Conservation (phyloP, 495 filamentous ascomycete species). For the Hypoxylon perforatum region DNA sequence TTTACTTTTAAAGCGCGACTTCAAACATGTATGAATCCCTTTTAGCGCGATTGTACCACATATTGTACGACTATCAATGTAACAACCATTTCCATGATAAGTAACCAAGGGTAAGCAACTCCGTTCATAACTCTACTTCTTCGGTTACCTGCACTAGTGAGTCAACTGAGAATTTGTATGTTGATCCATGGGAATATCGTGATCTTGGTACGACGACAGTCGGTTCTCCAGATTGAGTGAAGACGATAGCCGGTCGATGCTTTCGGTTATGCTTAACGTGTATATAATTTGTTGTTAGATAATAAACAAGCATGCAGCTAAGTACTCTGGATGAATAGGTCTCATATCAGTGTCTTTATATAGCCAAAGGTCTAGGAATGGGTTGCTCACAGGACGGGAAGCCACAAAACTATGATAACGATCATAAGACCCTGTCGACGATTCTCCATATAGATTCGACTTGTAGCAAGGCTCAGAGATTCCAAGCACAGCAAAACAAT, state of each 20-base stretch:
- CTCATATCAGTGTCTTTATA: too few relatives aligned
- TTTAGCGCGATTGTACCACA: neutral
- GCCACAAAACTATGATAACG: neutral
- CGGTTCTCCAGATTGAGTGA: neutral
- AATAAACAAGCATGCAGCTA: constrained; percentile 1
- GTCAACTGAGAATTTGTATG: constrained; percentile 9
- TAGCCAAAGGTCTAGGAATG: neutral
- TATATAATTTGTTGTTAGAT: neutral
- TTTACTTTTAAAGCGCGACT: too few relatives aligned
- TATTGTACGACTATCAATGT: neutral
- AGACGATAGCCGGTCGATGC: constrained; percentile 1
- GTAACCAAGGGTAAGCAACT: too few relatives aligned
- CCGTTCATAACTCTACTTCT: neutral
- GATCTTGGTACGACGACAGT: constrained; percentile 8
- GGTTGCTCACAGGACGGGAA: constrained; percentile 1
- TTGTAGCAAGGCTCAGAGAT: neutral
- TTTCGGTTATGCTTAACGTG: neutral
- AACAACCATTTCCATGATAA: too few relatives aligned
- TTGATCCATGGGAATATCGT: neutral
- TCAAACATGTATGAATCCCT: too few relatives aligned
- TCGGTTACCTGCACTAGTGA: neutral
- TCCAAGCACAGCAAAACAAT: neutral
- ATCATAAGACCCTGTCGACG: too few relatives aligned
- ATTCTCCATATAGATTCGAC: too few relatives aligned
- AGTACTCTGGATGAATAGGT: neutral